Percentiles rank a stretch among this genome's conserved stretches.
These are phyloP conservation scores for Coniochaeta pulveracea DNA, from an alignment of 2,329 filamentous ascomycete species.

Conservation along the genomic window DNA sequence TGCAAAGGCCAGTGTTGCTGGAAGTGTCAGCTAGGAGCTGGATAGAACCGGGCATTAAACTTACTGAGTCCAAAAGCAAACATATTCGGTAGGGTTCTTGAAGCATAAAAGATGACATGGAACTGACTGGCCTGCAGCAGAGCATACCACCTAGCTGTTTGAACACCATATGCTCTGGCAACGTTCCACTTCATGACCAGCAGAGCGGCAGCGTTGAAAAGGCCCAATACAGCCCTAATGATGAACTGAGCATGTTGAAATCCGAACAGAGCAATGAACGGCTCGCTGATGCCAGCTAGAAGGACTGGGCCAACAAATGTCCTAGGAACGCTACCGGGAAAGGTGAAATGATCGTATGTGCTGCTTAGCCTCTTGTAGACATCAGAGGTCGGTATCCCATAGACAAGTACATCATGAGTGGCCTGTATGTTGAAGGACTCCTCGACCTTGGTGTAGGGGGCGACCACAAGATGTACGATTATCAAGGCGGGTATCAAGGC, in stretches of 20 bases:
- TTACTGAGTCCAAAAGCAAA: conserved; percentile 81
- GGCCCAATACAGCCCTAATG: conserved; percentile 66
- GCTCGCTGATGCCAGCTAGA: conserved; percentile 61
- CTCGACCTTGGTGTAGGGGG: conserved; percentile 94
- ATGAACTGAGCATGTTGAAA: conserved; percentile 47
- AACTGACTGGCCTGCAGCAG: conserved; percentile 76
- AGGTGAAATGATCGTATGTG: conserved; percentile 80
- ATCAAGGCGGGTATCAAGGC: conserved; percentile 52
- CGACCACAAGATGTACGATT: conserved; percentile 56
- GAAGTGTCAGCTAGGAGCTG: not conserved
- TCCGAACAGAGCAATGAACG: conserved; percentile 45
- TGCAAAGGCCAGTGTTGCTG: conserved; percentile 55
- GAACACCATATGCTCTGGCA: conserved; percentile 53
- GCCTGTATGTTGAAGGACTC: conserved; percentile 98
- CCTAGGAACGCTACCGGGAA: conserved; percentile 83
- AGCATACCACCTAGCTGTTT: conserved; percentile 67
- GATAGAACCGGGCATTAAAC: conserved; percentile 18
- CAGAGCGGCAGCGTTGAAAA: conserved; percentile 62
- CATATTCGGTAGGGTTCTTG: conserved; percentile 88
- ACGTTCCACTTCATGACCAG: conserved; percentile 54
- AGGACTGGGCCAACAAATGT: conserved; percentile 77
- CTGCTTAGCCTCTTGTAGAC: conserved; percentile 39
- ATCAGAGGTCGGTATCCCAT: conserved; percentile 58
- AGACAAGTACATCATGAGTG: conserved; percentile 74
- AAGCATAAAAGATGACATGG: conserved; percentile 86